These are phyloP conservation scores for Dactylis glomerata DNA, from an alignment of 176 grass and related monocot genomes.

Conservation along the genomic window DNA sequence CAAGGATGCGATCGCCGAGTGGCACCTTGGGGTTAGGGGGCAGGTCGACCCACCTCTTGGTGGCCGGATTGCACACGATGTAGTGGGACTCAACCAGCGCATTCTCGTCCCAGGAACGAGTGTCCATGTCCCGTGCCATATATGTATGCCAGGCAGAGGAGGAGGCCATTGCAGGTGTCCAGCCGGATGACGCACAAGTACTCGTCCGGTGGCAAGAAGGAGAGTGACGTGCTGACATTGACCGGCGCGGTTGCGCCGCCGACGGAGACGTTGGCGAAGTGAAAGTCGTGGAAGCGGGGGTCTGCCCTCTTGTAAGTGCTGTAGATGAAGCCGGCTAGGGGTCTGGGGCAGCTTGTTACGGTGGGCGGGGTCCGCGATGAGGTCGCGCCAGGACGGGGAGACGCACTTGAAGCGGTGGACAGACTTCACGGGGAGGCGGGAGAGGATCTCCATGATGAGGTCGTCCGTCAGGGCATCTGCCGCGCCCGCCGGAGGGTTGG, in stretches of 20 bases:
- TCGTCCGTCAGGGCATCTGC: neutral
- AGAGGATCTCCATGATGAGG: neutral
- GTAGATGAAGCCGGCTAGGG: neutral
- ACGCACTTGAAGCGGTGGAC: constrained; percentile 6
- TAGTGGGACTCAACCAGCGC: neutral
- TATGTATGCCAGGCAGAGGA: neutral
- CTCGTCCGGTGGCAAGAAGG: neutral
- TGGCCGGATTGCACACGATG: neutral
- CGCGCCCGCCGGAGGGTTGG: neutral
- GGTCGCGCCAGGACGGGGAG: neutral
- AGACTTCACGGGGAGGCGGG: neutral
- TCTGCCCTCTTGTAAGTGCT: neutral
- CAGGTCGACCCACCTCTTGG: neutral
- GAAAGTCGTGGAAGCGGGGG: neutral
- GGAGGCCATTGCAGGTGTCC: constrained; percentile 6
- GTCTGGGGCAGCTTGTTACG: neutral
- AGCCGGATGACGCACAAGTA: neutral
- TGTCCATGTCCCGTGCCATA: too few relatives aligned
- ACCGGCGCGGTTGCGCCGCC: neutral
- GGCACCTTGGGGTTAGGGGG: neutral
- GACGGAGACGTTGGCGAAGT: neutral
- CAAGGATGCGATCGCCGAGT: neutral
- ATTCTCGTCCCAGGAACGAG: neutral
- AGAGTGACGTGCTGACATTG: neutral
- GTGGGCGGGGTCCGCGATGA: neutral